Percentiles rank a stretch among this genome's conserved stretches.
phyloP scores from a whole-genome alignment of 192 early-diverging fungal genomes.

The Glomus cerebriforme region DNA sequence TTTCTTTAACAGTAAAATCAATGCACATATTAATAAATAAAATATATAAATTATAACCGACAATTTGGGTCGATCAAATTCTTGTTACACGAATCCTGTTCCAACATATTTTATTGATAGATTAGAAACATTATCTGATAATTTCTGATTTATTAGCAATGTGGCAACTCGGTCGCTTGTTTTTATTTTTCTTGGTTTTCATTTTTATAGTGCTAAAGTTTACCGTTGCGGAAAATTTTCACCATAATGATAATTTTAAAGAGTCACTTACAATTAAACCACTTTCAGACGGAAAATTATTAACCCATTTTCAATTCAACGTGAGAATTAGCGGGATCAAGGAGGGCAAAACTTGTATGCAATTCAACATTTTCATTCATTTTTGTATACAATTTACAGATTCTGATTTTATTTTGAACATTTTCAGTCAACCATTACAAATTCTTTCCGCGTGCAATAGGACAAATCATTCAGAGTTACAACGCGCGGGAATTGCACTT shows the following conservation, averaged over 20 bases:
- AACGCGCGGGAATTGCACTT: conserved; percentile 81
- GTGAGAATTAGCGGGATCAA: conserved; percentile 21
- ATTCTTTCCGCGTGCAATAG: conserved; percentile 81
- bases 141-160: neutral
- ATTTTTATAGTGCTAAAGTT: neutral
- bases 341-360: conserved; percentile 11
- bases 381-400: neutral
- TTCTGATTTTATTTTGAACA: conserved; percentile 13
- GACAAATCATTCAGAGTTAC: conserved; percentile 77
- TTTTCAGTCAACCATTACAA: conserved; percentile 67
- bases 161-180: neutral
- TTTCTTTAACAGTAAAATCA: too few relatives aligned
- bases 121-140: too few relatives aligned
- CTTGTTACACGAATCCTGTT: too few relatives aligned
- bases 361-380: neutral
- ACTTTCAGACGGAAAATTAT: conserved; percentile 74
- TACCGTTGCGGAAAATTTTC: neutral
- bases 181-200: neutral
- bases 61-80: too few relatives aligned
- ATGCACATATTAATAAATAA: too few relatives aligned
- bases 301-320: conserved; percentile 81
- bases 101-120: too few relatives aligned
- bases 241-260: conserved; percentile 53
- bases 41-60: too few relatives aligned
- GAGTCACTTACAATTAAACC: conserved; percentile 73